Evolutionary conservation across 2,329 filamentous ascomycete species (phyloP).

Genomic region (Talaromyces sp.): DNA sequence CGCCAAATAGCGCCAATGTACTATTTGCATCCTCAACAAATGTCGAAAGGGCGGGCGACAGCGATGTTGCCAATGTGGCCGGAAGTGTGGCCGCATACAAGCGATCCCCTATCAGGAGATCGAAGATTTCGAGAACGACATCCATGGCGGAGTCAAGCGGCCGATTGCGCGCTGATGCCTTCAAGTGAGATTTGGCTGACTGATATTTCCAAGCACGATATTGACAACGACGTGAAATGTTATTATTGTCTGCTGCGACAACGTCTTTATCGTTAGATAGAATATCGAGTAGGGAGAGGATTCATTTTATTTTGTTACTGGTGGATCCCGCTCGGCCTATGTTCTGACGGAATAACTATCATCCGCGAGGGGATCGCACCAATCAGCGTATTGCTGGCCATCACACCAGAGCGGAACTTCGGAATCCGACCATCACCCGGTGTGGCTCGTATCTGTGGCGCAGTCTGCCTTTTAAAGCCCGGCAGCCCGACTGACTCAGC

Average conservation of each 20-base stretch:
- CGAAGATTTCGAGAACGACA: conserved; percentile 79
- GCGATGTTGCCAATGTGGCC: conserved; percentile 50
- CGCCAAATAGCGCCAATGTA: conserved; percentile 54
- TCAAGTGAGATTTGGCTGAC: neutral
- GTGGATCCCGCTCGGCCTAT: neutral
- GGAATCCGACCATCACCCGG: conserved; percentile 4
- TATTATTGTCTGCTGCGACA: neutral
- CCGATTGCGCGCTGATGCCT: neutral
- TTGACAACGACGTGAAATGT: no score
- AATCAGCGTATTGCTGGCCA: neutral
- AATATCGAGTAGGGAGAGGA: neutral
- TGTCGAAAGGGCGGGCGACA: conserved; percentile 51
- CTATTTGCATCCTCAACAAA: conserved; percentile 55
- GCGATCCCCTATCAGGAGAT: conserved; percentile 77
- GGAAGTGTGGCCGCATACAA: conserved; percentile 72
- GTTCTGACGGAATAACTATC: neutral
- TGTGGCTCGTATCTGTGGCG: neutral
- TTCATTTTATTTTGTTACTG: neutral
- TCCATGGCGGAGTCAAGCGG: conserved; percentile 63
- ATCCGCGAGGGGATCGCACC: neutral
- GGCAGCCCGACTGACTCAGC: neutral
- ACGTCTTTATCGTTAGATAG: neutral
- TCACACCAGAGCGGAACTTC: conserved; percentile 20
- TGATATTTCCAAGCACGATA: neutral
- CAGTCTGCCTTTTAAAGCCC: neutral